Evolutionary conservation across 306 rosid species (phyloP).

Genomic region (Phaseolus lunatus): DNA sequence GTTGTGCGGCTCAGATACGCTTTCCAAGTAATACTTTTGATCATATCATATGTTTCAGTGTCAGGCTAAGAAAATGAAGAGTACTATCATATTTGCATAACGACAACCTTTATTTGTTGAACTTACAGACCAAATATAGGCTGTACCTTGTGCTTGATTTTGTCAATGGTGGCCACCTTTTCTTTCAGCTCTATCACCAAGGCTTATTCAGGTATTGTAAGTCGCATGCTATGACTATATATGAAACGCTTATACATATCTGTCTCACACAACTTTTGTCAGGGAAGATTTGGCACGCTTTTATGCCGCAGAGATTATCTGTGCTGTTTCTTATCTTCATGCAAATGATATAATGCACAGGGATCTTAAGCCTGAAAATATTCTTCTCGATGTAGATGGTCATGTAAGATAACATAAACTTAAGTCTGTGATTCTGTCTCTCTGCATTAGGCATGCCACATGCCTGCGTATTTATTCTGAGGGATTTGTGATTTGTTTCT

Average conservation of each 20-base stretch:
- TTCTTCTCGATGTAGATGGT: slow-evolving; percentile 75
- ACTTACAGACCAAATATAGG: slow-evolving; percentile 78
- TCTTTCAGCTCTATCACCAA: slow-evolving; percentile 81
- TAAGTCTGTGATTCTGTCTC: not conserved
- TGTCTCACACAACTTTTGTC: slow-evolving; percentile 40
- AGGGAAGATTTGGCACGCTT: slow-evolving; percentile 90
- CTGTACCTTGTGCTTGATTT: slow-evolving; percentile 86
- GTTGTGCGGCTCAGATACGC: slow-evolving; percentile 80
- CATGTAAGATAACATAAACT: slow-evolving; percentile 62
- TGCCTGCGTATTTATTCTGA: slow-evolving; percentile 22
- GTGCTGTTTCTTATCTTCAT: slow-evolving; percentile 84
- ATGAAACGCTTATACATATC: slow-evolving; percentile 14
- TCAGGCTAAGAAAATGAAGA: not conserved
- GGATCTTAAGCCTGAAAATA: slow-evolving; percentile 90
- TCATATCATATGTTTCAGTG: slow-evolving; percentile 1
- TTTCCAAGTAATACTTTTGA: slow-evolving; percentile 68
- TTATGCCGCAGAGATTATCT: slow-evolving; percentile 83
- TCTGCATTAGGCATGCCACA: slow-evolving; percentile 25
- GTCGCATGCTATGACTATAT: slow-evolving; percentile 19
- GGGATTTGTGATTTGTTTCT: slow-evolving; percentile 16
- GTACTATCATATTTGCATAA: slow-evolving; percentile 28
- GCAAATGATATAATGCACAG: slow-evolving; percentile 81
- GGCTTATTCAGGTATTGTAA: slow-evolving; percentile 76
- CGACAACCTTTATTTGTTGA: not conserved
- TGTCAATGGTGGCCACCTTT: slow-evolving; percentile 85